Evolutionary conservation across 768 basidiomycete species (phyloP).

Genomic region (Candolleomyces aberdarensis): DNA sequence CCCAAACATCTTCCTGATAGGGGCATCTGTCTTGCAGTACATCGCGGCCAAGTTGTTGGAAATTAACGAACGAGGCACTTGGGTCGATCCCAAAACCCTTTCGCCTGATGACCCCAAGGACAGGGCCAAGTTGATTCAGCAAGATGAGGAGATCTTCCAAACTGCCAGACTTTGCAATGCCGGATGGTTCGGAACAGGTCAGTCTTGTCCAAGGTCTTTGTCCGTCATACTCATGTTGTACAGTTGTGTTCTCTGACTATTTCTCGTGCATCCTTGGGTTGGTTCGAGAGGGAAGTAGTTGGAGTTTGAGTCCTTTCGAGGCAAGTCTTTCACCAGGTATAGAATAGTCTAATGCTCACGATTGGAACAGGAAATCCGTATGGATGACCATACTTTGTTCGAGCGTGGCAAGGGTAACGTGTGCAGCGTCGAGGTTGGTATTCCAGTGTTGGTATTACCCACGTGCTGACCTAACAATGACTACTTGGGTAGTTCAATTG

Average conservation of each 20-base stretch:
- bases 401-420: constrained; percentile 81
- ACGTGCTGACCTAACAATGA: not conserved
- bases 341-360: not conserved
- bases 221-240: not conserved
- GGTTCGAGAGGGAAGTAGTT: constrained; percentile 67
- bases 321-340: constrained; percentile 29
- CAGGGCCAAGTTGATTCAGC: constrained; percentile 37
- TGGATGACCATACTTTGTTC: constrained; percentile 58
- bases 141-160: constrained; percentile 84
- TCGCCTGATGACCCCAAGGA: constrained; percentile 31
- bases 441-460: not conserved
- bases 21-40: constrained; percentile 43
- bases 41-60: constrained; percentile 75
- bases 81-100: constrained; percentile 50
- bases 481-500: constrained; percentile 63
- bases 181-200: constrained; percentile 69
- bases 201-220: constrained; percentile 6
- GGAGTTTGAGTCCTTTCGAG: constrained; percentile 75
- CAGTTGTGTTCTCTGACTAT: constrained; percentile 79
- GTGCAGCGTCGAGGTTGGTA: constrained; percentile 67
- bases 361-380: constrained; percentile 56
- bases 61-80: constrained; percentile 75
- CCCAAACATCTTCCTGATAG: too few species aligned
- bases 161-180: constrained; percentile 75
- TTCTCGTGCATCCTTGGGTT: constrained; percentile 80